phyloP scores from a whole-genome alignment of 208 protist genomes.

The Trichomonas tenax region DNA sequence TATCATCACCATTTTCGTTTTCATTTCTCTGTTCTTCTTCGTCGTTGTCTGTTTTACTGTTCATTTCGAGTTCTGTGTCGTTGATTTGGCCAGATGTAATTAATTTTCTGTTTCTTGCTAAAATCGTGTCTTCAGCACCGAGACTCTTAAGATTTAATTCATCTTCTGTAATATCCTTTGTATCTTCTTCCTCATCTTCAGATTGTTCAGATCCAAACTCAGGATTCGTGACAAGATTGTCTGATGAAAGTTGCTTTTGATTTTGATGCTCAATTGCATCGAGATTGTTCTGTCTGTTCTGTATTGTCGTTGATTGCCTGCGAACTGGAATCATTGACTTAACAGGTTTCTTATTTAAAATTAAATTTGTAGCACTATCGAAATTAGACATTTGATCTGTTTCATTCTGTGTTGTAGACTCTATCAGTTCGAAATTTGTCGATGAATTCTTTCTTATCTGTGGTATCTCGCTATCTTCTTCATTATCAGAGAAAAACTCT shows the following conservation, averaged over 20 bases:
- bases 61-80: not conserved
- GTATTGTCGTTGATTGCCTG: not conserved
- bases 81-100: not conserved
- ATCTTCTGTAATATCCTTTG: not conserved
- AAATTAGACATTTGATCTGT: not conserved
- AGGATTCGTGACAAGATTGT: not conserved
- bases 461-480: not conserved
- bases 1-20: too few species aligned
- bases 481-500: not conserved
- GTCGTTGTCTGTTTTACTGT: not conserved
- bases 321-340: not conserved
- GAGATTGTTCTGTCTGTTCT: not conserved
- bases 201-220: not conserved
- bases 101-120: not conserved
- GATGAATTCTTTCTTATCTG: not conserved
- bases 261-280: not conserved
- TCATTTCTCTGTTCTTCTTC: not conserved
- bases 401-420: not conserved
- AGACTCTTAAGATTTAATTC: not conserved
- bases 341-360: not conserved
- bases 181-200: not conserved
- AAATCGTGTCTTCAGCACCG: not conserved
- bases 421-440: not conserved
- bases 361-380: not conserved
- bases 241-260: not conserved